A percentile compares a stretch with the other conserved stretches of the same genome.
Evolutionary conservation across 2,329 filamentous ascomycete genomes (phyloP).

Genomic region (Monosporascus cannonballus): DNA sequence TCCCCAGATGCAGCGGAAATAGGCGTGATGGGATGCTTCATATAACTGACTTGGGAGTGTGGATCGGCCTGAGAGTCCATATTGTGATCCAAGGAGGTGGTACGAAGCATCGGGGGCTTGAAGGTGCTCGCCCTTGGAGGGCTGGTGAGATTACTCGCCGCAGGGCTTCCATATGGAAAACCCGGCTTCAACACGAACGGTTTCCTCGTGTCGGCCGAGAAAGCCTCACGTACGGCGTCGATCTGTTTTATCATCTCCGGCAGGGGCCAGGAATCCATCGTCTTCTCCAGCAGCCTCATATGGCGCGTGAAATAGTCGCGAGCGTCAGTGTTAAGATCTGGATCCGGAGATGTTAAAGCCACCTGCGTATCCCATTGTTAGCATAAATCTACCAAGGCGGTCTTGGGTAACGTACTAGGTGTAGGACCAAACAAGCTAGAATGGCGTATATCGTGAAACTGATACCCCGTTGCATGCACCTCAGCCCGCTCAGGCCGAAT

Average conservation of each 20-base stretch:
- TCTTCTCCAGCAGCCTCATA: constrained; percentile 87
- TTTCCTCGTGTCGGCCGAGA: constrained; percentile 77
- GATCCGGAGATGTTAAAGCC: constrained; percentile 87
- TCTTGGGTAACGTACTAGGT: constrained; percentile 61
- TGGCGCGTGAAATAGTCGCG: constrained; percentile 86
- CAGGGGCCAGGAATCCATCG: constrained; percentile 78
- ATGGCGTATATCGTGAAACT: constrained; percentile 94
- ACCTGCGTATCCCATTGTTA: constrained; percentile 48
- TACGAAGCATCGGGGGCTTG: constrained; percentile 39
- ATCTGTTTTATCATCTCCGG: constrained; percentile 87
- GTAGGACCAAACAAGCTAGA: constrained; percentile 85
- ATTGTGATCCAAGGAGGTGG: constrained; percentile 47
- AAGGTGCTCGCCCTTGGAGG: constrained; percentile 51
- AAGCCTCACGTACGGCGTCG: constrained; percentile 81
- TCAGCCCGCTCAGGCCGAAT: constrained; percentile 72
- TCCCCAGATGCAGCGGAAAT: constrained; percentile 67
- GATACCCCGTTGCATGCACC: constrained; percentile 90
- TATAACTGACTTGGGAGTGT: constrained; percentile 59
- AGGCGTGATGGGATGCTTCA: constrained; percentile 69
- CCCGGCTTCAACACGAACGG: constrained; percentile 84
- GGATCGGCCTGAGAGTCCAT: constrained; percentile 48
- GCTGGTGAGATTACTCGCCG: constrained; percentile 55
- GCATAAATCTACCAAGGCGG: constrained; percentile 6
- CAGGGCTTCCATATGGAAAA: constrained; percentile 82
- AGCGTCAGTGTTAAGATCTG: constrained; percentile 77